Evolutionary conservation across 2,329 filamentous ascomycete species (phyloP), one percentile per base, ranked within the genome.

Genomic region (Paramyrothecium roridum): DNA sequence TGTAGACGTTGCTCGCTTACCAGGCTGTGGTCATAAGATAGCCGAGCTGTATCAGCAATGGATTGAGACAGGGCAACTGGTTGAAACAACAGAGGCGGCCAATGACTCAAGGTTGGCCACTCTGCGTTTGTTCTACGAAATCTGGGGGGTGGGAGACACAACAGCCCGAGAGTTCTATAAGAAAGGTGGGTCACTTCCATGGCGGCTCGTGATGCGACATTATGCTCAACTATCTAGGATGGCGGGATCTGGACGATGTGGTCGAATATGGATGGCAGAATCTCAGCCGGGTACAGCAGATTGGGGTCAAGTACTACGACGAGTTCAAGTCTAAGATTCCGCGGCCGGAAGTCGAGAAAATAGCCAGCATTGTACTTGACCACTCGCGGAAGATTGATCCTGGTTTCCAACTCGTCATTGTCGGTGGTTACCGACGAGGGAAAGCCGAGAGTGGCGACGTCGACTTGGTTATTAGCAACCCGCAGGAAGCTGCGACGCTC

Each of bases 231-330:
- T 40, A n/a, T 33, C 37, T 26, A 76, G 73, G 90, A 26, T 97
- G 91, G 90, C 81, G 84, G 57, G 89, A 95, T 57, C 76, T 96
- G 1, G 91, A 97, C 64, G 93, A 98, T 63, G 76, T 98, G 3
- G 79, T 96, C 45, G 89, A 96, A 65, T 82, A 86, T 63, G 92
- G 90, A 12, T 98, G 93, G 93, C 69, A 77, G 20, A 78, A 71
- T 0, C 77, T 98, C 1, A 88, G 81, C 1, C 85, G 92, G 13
- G 89, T 91, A 1, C 93, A 97, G 70, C 92, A 98, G 68, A 96
- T 98, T 54, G 93, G 95, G 0, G 78, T 97, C 48, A 98, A 98
- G 68, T 97, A 87, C 72, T 96, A 96, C 68, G 89, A 96, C 34
- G 93, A 98, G 59, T 89, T 99, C 54, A 75, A 83, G 48, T 72